Base-by-base conservation (phyloP, 1,139 yeast genomes). In the Schwanniomyces etchellsii region DNA sequence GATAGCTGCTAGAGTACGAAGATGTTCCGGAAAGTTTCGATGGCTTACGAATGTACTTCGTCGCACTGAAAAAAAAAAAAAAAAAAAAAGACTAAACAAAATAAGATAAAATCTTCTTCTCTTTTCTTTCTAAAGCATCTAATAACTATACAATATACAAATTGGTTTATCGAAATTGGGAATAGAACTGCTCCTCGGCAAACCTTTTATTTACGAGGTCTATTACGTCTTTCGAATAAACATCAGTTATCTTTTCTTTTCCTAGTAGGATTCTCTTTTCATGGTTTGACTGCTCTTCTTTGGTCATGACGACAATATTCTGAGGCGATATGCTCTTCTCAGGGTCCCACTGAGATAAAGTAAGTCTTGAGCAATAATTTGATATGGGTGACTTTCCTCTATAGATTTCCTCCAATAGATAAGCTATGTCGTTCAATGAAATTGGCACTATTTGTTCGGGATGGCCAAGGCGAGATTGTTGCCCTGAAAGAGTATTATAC, bases 341-440 rank as follows among this genome's bases (percentile, higher is more conserved):
- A 3, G 88, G 86, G 40, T 79, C 81, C 98, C 98, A 91, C 48
- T 82, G 67, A 1, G 94, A 77, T 31, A 91, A 65, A 1, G 89
- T 75, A 36, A 89, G 62, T 44, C 88, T 74, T 1, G 94, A 82
- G 10, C 89, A 78, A 48, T 70, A 84, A 17, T 89, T 85, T n/a
- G 94, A 80, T 14, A 91, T 71, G 14, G 91, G 93, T 0, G 95
- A 82, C 52, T 86, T 86, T 6, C 97, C 97, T 37, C 93, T 75
- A 64, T 78, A 91, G 2, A 91, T 80, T 55, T 91, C 98, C 48
- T 89, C 97, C 28, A 89, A 67, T n/a, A 91, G 65, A 48, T 88
- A 91, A 30, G 78, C 84, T 14, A 85, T 79, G 38, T 91, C 98
- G 31, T 60, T 60, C 32, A 80, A 49, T 4, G 89, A 70, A 25